Evolutionary conservation across 805 yeast genomes (phyloP).

Genomic region (Kodamaea nitidulidarum): DNA sequence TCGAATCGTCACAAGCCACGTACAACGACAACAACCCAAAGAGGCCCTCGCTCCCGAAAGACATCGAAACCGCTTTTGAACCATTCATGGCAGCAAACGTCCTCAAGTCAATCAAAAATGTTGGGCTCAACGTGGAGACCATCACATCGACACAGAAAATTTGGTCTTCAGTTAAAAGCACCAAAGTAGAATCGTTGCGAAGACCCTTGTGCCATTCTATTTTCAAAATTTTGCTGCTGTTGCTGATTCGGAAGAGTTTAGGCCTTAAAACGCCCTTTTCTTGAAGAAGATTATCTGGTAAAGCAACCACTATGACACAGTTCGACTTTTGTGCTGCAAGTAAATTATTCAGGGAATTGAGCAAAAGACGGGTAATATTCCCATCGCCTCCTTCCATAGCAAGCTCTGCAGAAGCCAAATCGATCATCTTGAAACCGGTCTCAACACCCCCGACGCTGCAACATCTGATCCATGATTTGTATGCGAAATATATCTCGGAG

Average conservation of each 20-base stretch:
- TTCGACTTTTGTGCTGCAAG: conserved; percentile 38
- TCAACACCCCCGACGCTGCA: conserved; percentile 20
- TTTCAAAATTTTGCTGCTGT: conserved; percentile 17
- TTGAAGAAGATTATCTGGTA: conserved; percentile 22
- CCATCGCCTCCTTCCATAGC: too few species aligned
- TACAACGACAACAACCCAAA: conserved; percentile 29
- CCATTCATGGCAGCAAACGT: not conserved
- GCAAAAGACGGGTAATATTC: conserved; percentile 25
- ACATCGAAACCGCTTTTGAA: conserved; percentile 19
- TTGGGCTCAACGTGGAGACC: conserved; percentile 13
- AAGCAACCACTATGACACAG: conserved; percentile 24
- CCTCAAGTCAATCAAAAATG: conserved; percentile 17
- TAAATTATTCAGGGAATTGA: conserved; percentile 40
- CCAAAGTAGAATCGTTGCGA: conserved; percentile 21
- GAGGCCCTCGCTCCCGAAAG: conserved; percentile 23
- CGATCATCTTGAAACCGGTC: conserved; percentile 20
- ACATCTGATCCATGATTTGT: conserved; percentile 29
- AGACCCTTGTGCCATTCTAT: conserved; percentile 24
- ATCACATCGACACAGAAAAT: conserved; percentile 20
- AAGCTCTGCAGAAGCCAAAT: too few species aligned
- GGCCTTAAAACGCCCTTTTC: conserved; percentile 7
- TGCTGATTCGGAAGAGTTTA: conserved; percentile 12
- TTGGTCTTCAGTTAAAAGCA: conserved; percentile 20
- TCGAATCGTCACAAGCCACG: conserved; percentile 17
- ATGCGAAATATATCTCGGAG: conserved; percentile 29